phyloP scores from a whole-genome alignment of 2,329 filamentous ascomycete genomes.

The Aspergillus transmontanensis region DNA sequence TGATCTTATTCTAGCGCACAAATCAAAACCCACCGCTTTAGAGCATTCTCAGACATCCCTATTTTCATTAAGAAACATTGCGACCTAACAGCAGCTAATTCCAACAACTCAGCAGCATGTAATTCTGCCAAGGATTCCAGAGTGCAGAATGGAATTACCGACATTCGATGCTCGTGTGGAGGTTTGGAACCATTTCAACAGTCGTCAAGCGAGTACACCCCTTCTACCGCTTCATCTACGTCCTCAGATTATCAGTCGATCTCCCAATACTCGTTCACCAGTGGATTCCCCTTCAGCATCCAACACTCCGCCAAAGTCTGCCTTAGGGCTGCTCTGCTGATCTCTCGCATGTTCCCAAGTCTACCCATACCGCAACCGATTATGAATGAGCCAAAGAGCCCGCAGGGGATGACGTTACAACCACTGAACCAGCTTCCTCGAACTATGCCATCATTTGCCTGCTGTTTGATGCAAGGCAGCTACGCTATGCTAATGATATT shows the following conservation, averaged over 20 bases:
- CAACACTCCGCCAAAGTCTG: constrained; percentile 47
- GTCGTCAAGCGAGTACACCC: constrained; percentile 34
- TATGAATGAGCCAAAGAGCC: constrained; percentile 16
- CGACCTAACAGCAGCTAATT: constrained; percentile 41
- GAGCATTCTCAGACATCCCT: constrained; percentile 49
- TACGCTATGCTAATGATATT: constrained; percentile 52
- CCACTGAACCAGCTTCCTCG: constrained; percentile 35
- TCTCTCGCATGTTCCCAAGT: constrained; percentile 44
- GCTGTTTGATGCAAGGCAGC: constrained; percentile 51
- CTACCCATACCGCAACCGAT: constrained; percentile 42
- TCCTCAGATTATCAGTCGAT: constrained; percentile 34
- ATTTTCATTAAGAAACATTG: constrained; percentile 50
- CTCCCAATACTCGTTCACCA: constrained; percentile 32
- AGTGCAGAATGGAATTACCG: constrained; percentile 27
- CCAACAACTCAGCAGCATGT: constrained; percentile 13
- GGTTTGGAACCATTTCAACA: constrained; percentile 34
- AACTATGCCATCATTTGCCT: constrained; percentile 51
- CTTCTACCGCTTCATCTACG: constrained; percentile 35
- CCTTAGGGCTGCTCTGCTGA: constrained; percentile 42
- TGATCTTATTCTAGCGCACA: constrained; percentile 38
- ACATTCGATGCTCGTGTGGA: constrained; percentile 36
- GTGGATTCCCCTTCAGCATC: constrained; percentile 44
- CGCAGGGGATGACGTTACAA: constrained; percentile 18
- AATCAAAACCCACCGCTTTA: constrained; percentile 50
- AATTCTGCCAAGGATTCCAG: constrained; percentile 13